phyloP scores from a whole-genome alignment of 2,329 filamentous ascomycete species.

The Paraphoma chrysanthemicola region DNA sequence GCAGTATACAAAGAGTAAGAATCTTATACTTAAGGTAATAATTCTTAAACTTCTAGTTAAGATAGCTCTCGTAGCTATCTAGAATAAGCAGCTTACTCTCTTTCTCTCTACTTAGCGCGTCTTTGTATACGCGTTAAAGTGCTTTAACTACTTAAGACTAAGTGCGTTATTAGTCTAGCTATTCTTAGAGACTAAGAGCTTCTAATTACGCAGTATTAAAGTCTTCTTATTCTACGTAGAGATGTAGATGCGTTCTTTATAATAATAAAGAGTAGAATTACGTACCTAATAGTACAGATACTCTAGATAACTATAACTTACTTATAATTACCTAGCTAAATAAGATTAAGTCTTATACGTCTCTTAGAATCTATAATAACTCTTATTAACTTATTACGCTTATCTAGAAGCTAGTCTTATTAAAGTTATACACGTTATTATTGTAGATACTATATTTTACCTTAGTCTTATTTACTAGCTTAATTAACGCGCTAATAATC shows the following conservation, averaged over 20 bases:
- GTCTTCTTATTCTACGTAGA: slow-evolving; percentile 14
- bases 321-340: too few species aligned
- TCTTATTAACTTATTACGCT: slow-evolving; percentile 9
- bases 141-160: slow-evolving; percentile 19
- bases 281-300: too few species aligned
- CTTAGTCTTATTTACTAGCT: too few species aligned
- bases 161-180: slow-evolving; percentile 16
- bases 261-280: too few species aligned
- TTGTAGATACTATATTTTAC: slow-evolving; percentile 12
- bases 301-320: too few species aligned
- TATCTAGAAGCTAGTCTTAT: slow-evolving; percentile 38
- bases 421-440: slow-evolving; percentile 8
- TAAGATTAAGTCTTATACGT: too few species aligned
- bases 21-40: too few species aligned
- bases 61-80: too few species aligned
- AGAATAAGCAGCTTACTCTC: too few species aligned
- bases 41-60: too few species aligned
- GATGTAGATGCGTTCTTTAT: slow-evolving; percentile 9
- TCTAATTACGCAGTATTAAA: slow-evolving; percentile 9
- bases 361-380: slow-evolving; percentile 14
- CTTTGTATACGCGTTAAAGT: slow-evolving; percentile 21
- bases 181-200: slow-evolving; percentile 16
- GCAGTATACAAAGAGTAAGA: too few species aligned
- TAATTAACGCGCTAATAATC: too few species aligned
- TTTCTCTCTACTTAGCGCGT: slow-evolving; percentile 8